Base-by-base conservation (phyloP, 306 rosid genomes). In the Dryas drummondii region DNA sequence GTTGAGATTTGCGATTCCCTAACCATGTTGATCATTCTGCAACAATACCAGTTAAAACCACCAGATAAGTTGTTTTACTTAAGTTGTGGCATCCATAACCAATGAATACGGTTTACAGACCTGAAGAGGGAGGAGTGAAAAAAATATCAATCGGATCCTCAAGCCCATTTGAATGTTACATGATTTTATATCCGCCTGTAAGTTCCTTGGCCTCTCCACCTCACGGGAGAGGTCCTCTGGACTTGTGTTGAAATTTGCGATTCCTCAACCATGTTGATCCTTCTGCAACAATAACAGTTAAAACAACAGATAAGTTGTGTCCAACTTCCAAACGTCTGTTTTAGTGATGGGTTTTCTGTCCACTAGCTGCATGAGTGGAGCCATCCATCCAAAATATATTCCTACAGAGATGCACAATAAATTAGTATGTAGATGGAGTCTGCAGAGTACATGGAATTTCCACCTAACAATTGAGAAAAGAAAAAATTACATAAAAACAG, bases 1-100 rank as follows among this genome's bases (percentile, higher is more conserved):
- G 77, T 54, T 84, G 40, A 94, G 91, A 78, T 81, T 84, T 6
- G 97, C 97, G 42, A 86, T 68, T 75, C 99, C 66, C 82, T 97
- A 22, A 94, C 87, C 99, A 92, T 92, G 82, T 94, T 97, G 81
- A 94, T 85, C 88, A 97, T 85, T 73, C 97, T 94, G 91, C 68
- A 87, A 78, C 59, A 44, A 13, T 72, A 81, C 47, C 22, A 62
- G 66, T 37, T 11, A 65, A 70, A 78, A 80, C 58, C 57, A 48
- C 47, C 56, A 81, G 73, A 72, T 65, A 47, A 32, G 73, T 61
- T 54, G 73, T 67, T 49, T 57, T 16, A 62, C 6, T 27, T 1
- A 7, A 72, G 44, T 3, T 37, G 13, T 15, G 44, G 41, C 51
- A 6, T 72, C 42, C 49, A 56, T 22, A 16, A 11, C 11, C 48